Evolutionary conservation across 2,329 filamentous ascomycete genomes (phyloP).

Genomic region (Apiospora phragmitis): DNA sequence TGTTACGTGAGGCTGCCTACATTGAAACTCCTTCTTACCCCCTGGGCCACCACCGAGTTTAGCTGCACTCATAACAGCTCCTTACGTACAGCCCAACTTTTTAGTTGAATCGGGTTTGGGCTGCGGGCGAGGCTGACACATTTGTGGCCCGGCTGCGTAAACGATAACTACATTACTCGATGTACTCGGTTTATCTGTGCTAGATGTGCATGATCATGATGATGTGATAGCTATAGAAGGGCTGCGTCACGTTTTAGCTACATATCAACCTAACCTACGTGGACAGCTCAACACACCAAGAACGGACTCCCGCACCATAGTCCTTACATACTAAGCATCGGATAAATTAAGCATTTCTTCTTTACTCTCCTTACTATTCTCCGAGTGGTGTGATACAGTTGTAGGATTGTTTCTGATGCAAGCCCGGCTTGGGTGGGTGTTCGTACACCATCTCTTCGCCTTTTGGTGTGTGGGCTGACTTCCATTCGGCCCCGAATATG

Average conservation of each 20-base stretch:
- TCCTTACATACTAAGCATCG: neutral
- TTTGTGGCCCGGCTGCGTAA: neutral
- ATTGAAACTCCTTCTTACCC: neutral
- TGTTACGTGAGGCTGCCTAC: neutral
- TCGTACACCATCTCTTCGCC: neutral
- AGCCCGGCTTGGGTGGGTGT: neutral
- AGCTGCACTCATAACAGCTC: neutral
- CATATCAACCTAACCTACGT: neutral
- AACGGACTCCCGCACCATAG: neutral
- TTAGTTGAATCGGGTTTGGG: neutral
- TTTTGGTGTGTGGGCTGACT: neutral
- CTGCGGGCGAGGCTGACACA: neutral
- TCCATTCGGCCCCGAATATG: neutral
- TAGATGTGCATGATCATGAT: neutral
- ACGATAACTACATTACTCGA: neutral
- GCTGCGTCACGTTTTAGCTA: neutral
- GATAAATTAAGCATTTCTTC: neutral
- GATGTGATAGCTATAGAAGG: neutral
- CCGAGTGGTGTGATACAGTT: neutral
- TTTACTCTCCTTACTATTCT: neutral
- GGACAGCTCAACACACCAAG: neutral
- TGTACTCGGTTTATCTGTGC: neutral
- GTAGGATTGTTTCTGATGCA: neutral
- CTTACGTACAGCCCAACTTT: neutral
- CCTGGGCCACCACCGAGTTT: neutral